phyloP scores from a whole-genome alignment of 176 grass and related monocot species.

The Rhipidocladum racemiflorum region DNA sequence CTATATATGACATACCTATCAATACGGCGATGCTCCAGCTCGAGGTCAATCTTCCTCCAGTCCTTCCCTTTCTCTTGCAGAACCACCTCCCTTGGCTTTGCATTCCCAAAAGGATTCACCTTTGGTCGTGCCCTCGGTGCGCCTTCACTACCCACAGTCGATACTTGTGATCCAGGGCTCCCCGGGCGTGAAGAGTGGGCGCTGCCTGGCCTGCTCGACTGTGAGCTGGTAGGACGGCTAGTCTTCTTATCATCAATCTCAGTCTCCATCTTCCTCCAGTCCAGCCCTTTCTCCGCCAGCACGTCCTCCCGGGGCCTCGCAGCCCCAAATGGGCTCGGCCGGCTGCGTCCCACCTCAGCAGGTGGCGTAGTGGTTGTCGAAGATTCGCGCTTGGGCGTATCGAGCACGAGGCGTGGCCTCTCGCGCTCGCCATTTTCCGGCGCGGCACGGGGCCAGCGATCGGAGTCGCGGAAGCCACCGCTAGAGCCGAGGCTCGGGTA shows the following conservation, averaged over 20 bases:
- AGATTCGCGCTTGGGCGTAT: constrained; percentile 62
- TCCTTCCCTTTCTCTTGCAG: constrained; percentile 76
- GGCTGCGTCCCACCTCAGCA: constrained; percentile 29
- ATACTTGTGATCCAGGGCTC: constrained; percentile 53
- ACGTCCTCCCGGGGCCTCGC: constrained; percentile 70
- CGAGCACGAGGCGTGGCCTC: constrained; percentile 60
- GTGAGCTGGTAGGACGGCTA: constrained; percentile 72
- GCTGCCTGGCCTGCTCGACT: constrained; percentile 68
- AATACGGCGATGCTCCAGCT: constrained; percentile 57
- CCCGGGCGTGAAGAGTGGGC: constrained; percentile 64
- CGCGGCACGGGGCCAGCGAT: constrained; percentile 50
- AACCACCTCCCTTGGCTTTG: constrained; percentile 70
- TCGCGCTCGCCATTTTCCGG: constrained; percentile 44
- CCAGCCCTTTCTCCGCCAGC: constrained; percentile 69
- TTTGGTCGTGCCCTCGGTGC: constrained; percentile 32
- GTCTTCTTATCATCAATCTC: constrained; percentile 63
- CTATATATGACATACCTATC: constrained; percentile 50
- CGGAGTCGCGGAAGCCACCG: constrained; percentile 45
- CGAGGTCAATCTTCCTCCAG: constrained; percentile 75
- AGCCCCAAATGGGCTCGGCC: constrained; percentile 65
- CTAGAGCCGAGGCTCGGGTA: constrained; percentile 47
- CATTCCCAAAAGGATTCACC: constrained; percentile 74
- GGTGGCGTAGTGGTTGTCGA: neutral
- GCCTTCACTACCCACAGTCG: constrained; percentile 14
- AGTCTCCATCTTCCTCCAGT: constrained; percentile 72